Conservation (phyloP, 2,329 filamentous ascomycete genomes). For the Colletotrichum sp. region DNA sequence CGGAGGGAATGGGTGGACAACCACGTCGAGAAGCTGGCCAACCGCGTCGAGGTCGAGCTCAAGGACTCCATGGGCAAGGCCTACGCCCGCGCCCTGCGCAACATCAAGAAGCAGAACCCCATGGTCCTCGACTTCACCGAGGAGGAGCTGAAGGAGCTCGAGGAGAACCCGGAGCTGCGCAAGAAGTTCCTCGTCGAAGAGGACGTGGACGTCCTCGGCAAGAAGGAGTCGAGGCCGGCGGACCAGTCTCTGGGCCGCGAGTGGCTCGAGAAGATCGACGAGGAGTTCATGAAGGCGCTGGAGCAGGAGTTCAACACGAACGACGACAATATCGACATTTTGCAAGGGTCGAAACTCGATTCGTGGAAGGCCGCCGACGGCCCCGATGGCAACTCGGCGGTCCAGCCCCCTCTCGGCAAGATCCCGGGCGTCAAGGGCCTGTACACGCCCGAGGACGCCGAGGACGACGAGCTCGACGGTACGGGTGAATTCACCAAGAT, state of each 20-base stretch:
- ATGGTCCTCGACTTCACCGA: constrained; percentile 61
- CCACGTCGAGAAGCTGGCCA: constrained; percentile 54
- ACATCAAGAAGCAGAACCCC: constrained; percentile 45
- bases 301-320: constrained; percentile 25
- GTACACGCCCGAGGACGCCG: constrained; percentile 55
- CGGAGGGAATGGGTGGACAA: constrained; percentile 66
- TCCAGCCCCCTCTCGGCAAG: constrained; percentile 56
- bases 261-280: constrained; percentile 23
- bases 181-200: constrained; percentile 40
- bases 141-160: constrained; percentile 48
- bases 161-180: constrained; percentile 42
- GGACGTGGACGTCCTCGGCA: constrained; percentile 3
- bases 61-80: constrained; percentile 45
- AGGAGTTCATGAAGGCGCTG: constrained; percentile 28
- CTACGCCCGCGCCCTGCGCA: constrained; percentile 45
- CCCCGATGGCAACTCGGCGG: constrained; percentile 41
- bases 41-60: constrained; percentile 46
- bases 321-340: constrained; percentile 27
- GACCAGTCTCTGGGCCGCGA: background rate
- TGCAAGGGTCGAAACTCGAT: constrained; percentile 35
- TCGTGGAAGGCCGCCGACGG: constrained; percentile 33
- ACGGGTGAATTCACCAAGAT: constrained; percentile 54
- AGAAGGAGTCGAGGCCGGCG: background rate
- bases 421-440: constrained; percentile 57
- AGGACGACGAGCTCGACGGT: constrained; percentile 56